These are phyloP conservation scores for Colletotrichum sp. DNA, from an alignment of 2,329 filamentous ascomycete genomes.

Conservation along the genomic window DNA sequence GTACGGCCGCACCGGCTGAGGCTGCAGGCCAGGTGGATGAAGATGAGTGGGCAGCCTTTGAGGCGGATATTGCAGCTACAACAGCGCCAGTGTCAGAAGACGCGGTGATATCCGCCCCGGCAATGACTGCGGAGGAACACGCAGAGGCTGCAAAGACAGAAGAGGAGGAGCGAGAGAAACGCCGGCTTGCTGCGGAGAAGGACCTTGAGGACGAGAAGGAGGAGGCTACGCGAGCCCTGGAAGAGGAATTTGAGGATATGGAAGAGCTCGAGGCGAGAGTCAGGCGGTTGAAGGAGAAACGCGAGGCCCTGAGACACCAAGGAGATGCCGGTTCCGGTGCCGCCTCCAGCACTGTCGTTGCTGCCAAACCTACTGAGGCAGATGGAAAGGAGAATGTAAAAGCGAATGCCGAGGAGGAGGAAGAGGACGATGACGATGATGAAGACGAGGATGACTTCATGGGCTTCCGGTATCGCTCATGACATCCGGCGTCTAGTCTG, in stretches of 20 bases:
- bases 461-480: conserved; percentile 56
- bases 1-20: conserved; percentile 20
- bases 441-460: conserved; percentile 63
- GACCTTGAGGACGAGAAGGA: conserved; percentile 72
- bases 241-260: conserved; percentile 85
- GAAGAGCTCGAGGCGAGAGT: conserved; percentile 77
- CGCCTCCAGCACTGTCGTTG: not conserved
- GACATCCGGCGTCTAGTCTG: not conserved
- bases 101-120: conserved; percentile 72
- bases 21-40: conserved; percentile 59
- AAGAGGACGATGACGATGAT: conserved; percentile 44
- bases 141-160: conserved; percentile 57
- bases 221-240: conserved; percentile 74
- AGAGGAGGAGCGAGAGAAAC: conserved; percentile 53
- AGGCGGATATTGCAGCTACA: conserved; percentile 74
- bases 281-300: conserved; percentile 69
- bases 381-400: conserved; percentile 33
- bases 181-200: conserved; percentile 59
- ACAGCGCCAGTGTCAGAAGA: conserved; percentile 42
- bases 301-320: conserved; percentile 66
- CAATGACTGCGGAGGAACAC: conserved; percentile 68
- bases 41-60: conserved; percentile 85
- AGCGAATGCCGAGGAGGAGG: conserved; percentile 31
- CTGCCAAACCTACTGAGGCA: conserved; percentile 21
- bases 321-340: conserved; percentile 30